Evolutionary conservation across 129 eudicot species (phyloP), one percentile per base, ranked within the genome.

Genomic region (Heracleum sosnowskyi): DNA sequence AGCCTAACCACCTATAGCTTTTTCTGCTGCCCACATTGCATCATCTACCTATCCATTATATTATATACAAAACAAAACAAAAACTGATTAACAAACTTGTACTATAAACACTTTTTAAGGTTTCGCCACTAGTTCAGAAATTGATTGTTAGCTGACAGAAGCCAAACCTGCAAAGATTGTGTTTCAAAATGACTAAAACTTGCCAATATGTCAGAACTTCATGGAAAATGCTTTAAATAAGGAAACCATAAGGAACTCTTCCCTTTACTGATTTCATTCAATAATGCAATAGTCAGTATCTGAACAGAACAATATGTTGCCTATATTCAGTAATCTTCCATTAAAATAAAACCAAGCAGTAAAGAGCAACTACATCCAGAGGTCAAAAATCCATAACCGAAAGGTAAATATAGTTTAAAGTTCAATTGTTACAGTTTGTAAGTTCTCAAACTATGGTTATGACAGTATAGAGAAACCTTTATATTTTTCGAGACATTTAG

Each of bases 101-200:
- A 17, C 9, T 24, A 35, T 10, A 42, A 68, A 20, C 0, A 31
- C 16, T 51, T 68, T 51, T 22, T 20, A 55, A 55, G 64, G 64
- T 55, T 55, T 55, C 28, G 24, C 12, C 5, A 55, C 2, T 55
- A 22, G 11, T 55, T 24, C 64, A 2, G 13, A 53, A 55, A 55
- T 55, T 24, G 29, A 55, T 55, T 4, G 64, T 24, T 55, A 24
- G 29, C 29, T 22, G 64, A 24, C 31, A 55, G 22, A 74, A 64
- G 64, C n/a, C 88, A 75, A 84, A 95, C 99, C 80, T 95, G 99
- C 78, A 95, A 85, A 79, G 97, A 89, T 79, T 91, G 88, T 34
- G 79, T 87, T 84, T 92, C 99, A 71, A 90, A 89, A 46, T 80
- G 87, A 81, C 86, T 82, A 82, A 95, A 95, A 88, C 90, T 80